Base-by-base conservation (phyloP, 176 grass and related monocot genomes). In the Chrysopogon serrulatus region DNA sequence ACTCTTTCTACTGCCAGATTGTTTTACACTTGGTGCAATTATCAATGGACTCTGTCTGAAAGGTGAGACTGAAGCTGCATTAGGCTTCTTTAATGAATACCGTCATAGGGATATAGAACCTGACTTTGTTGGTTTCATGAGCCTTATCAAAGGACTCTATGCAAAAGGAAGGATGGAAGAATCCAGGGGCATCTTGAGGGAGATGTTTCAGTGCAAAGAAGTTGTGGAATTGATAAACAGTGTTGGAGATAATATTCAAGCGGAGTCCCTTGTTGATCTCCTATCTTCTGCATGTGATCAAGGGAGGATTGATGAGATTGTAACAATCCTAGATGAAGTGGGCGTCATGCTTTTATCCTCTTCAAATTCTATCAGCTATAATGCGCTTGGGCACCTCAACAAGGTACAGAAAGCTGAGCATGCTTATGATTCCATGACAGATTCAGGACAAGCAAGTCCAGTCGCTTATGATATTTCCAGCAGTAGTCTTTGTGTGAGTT, bases 151-250 rank as follows among this genome's bases (percentile, higher is more conserved):
- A 86, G 95, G 92, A 73, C 82, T 97, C 23, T 94, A 92, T 54
- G 74, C 88, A 47, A 97, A 94, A 87, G 95, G 95, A 87, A 97
- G 95, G 86, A 85, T 92, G 86, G 95, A 97, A 79, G 90, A 97
- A 87, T 87, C 92, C 26, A 94, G 95, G 79, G 82, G 66, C 45
- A 92, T 97, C 48, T 76, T 97, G 71, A 87, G 88, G 77, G 88
- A 91, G 68, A 92, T 97, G 95, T 88, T 97, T 76, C 88, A 85
- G 64, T 88, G 87, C 84, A 83, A 85, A 67, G 78, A 97, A 87
- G 70, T 94, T 5, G 53, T 59, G 28, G 81, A 88, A 33, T 65
- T 91, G 43, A 94, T 97, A 90, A 92, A 97, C 78, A 91, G 26
- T 32, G 82, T 78, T 80, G 95, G 90, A 86, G 34, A 88, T 94